Evolutionary conservation across 2,329 filamentous ascomycete genomes (phyloP).

Genomic region (Hypoxylon sp.): DNA sequence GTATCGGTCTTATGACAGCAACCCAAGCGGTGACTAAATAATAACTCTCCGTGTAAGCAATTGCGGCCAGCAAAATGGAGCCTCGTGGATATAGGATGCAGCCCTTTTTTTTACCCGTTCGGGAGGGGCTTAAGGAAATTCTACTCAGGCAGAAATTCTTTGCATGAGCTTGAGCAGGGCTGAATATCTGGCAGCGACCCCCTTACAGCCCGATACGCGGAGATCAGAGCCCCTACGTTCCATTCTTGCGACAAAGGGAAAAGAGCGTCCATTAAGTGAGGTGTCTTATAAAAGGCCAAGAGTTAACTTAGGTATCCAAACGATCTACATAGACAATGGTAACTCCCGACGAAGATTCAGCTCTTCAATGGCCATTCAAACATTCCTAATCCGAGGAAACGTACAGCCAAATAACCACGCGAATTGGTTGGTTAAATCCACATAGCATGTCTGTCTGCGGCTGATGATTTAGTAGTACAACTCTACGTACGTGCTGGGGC

Average conservation of each 20-base stretch:
- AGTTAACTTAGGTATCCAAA: neutral
- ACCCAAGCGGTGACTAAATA: neutral
- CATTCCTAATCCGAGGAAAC: neutral
- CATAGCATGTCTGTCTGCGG: neutral
- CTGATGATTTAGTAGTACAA: conserved; percentile 5
- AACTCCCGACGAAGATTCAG: neutral
- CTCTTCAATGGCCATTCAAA: neutral
- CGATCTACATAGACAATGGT: neutral
- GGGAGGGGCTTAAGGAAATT: neutral
- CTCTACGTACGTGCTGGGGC: neutral
- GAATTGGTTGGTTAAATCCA: conserved; percentile 2
- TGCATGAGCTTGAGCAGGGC: neutral
- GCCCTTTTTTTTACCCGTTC: neutral
- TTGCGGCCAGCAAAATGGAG: neutral
- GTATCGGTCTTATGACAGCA: conserved; percentile 13
- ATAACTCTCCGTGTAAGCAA: neutral
- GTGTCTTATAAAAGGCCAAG: neutral
- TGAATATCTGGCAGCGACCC: neutral
- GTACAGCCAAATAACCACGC: neutral
- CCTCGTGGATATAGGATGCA: neutral
- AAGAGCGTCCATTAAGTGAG: neutral
- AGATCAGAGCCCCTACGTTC: neutral
- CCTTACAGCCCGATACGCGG: neutral
- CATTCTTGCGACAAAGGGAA: neutral
- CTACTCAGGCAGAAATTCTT: neutral